A percentile compares a stretch with the other conserved stretches of the same genome.
phyloP scores from a whole-genome alignment of 2,329 filamentous ascomycete genomes.

The Xylaria sp. region DNA sequence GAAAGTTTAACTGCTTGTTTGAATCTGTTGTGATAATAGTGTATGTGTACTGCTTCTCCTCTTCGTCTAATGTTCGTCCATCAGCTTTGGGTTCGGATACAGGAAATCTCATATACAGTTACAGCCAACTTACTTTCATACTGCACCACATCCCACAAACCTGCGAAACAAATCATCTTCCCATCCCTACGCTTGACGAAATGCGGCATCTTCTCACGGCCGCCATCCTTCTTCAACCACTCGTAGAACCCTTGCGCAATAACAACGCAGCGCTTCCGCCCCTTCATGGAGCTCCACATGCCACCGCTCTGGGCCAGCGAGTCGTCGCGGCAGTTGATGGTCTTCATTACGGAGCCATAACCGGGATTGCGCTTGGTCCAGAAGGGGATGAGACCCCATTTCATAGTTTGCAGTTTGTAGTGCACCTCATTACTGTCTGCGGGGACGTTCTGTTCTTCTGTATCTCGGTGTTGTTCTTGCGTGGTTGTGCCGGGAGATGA shows the following conservation, averaged over 20 bases:
- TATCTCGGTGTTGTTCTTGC: conserved; percentile 5
- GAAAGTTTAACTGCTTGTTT: conserved; percentile 82
- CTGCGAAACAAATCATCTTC: conserved; percentile 87
- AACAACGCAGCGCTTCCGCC: conserved; percentile 86
- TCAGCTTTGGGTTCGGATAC: neutral
- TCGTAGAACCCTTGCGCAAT: conserved; percentile 95
- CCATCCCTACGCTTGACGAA: conserved; percentile 86
- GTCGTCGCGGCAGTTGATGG: conserved; percentile 95
- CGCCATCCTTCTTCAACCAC: conserved; percentile 82
- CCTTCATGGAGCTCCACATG: conserved; percentile 94
- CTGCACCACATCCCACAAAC: conserved; percentile 88
- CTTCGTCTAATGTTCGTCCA: conserved; percentile 53
- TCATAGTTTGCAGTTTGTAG: conserved; percentile 92
- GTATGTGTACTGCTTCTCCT: conserved; percentile 83
- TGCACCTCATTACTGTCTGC: conserved; percentile 49
- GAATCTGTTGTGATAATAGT: conserved; percentile 93
- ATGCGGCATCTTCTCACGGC: conserved; percentile 84
- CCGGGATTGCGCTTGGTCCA: conserved; percentile 90
- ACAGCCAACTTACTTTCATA: conserved; percentile 71
- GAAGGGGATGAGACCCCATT: conserved; percentile 93
- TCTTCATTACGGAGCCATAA: conserved; percentile 81
- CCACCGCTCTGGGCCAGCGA: conserved; percentile 79
- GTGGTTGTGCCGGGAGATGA: neutral
- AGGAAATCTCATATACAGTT: neutral
- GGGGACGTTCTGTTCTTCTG: conserved; percentile 29